A percentile compares a stretch with the other conserved stretches of the same genome.
These are phyloP conservation scores for Abrus pulchellus DNA, from an alignment of 306 rosid species.

Conservation along the genomic window DNA sequence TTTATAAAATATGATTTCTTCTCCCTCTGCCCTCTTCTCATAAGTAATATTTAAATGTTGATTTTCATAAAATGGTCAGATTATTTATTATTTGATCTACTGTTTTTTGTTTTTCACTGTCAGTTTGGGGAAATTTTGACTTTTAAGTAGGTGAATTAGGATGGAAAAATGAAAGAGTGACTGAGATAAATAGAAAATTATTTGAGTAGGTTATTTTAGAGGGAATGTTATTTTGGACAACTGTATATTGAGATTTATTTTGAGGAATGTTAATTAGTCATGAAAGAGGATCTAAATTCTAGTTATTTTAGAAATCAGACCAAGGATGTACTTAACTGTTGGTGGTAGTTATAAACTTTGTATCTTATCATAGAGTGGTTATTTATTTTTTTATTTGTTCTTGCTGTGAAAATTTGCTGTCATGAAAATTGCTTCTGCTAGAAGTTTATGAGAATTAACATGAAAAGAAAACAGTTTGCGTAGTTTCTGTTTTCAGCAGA, in stretches of 20 bases:
- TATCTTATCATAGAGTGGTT: no score
- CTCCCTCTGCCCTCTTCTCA: neutral
- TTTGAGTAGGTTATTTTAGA: neutral
- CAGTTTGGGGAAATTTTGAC: constrained; percentile 21
- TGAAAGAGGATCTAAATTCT: constrained; percentile 18
- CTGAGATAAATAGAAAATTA: neutral
- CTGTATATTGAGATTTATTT: constrained; percentile 22
- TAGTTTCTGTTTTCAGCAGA: no score
- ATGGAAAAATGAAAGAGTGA: constrained; percentile 15
- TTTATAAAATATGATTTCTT: constrained; percentile 31
- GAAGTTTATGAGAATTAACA: no score
- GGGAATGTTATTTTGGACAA: constrained; percentile 20
- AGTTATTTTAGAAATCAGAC: constrained; percentile 25
- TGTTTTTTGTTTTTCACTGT: constrained; percentile 18
- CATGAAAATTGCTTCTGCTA: no score
- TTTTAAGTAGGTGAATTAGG: constrained; percentile 26
- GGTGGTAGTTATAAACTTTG: no score
- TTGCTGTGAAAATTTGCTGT: no score
- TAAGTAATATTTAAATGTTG: constrained; percentile 36
- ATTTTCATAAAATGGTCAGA: constrained; percentile 27
- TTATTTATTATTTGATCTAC: constrained; percentile 27
- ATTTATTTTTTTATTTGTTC: no score
- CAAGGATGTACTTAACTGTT: neutral
- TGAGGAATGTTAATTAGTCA: constrained; percentile 15
- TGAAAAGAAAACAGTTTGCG: no score